Conservation (phyloP, 2,329 filamentous ascomycete species). For the Colletotrichum orchidophilum region DNA sequence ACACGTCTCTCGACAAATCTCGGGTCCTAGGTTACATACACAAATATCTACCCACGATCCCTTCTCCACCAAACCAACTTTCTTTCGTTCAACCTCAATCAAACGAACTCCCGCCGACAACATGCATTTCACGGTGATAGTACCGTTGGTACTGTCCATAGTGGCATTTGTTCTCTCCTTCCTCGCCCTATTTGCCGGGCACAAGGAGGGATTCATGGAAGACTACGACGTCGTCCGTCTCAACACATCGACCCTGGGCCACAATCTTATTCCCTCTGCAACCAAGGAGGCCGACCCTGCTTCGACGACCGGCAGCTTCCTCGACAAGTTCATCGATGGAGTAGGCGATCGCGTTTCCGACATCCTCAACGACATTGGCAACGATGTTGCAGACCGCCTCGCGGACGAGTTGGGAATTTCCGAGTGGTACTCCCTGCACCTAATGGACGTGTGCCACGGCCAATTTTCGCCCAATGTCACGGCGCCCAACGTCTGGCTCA, state of each 20-base stretch:
- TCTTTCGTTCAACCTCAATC: not conserved
- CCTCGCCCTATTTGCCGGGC: slow-evolving; percentile 52
- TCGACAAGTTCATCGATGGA: slow-evolving; percentile 40
- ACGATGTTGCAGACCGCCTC: slow-evolving; percentile 51
- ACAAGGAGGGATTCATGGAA: slow-evolving; percentile 53
- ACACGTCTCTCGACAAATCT: not conserved
- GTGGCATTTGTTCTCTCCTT: slow-evolving; percentile 50
- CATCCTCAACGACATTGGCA: slow-evolving; percentile 50
- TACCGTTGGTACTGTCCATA: slow-evolving; percentile 49
- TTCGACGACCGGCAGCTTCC: slow-evolving; percentile 38
- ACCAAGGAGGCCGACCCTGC: slow-evolving; percentile 20
- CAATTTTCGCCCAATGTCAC: slow-evolving; percentile 55
- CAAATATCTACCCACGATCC: not conserved
- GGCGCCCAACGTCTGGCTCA: slow-evolving; percentile 46
- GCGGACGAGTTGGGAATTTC: slow-evolving; percentile 55
- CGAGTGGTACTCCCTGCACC: slow-evolving; percentile 62
- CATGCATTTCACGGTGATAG: slow-evolving; percentile 42
- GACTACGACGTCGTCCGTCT: slow-evolving; percentile 52
- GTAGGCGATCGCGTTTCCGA: slow-evolving; percentile 47
- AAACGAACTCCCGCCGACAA: slow-evolving; percentile 4
- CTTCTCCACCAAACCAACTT: not conserved
- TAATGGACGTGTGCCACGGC: slow-evolving; percentile 59
- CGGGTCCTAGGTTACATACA: not conserved
- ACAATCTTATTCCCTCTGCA: slow-evolving; percentile 40
- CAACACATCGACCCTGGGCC: slow-evolving; percentile 50